A percentile compares a stretch with the other conserved stretches of the same genome.
These are phyloP conservation scores for Colletotrichum sp. DNA, from an alignment of 2,329 filamentous ascomycete genomes.

Conservation along the genomic window DNA sequence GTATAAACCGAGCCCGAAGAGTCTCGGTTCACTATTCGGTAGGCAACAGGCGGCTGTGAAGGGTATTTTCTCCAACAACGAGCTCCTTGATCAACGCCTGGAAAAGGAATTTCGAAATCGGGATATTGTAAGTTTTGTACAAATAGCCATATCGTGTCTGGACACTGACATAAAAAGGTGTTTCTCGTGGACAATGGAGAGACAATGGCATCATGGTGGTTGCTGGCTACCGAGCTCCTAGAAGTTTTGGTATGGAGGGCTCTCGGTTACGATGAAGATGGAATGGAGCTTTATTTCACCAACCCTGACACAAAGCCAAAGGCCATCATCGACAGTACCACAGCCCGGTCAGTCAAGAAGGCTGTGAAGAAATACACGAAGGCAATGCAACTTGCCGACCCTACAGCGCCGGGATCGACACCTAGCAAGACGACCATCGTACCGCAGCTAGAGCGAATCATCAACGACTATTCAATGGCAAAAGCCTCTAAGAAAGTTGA, in stretches of 20 bases:
- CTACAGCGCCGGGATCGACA: neutral
- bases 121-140: conserved; percentile 20
- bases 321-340: too few species aligned
- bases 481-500: neutral
- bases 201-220: conserved; percentile 28
- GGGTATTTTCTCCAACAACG: neutral
- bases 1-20: neutral
- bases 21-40: neutral
- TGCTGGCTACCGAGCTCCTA: conserved; percentile 25
- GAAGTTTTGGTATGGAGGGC: conserved; percentile 28
- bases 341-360: neutral
- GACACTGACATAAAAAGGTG: too few species aligned
- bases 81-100: neutral
- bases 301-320: neutral
- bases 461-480: neutral
- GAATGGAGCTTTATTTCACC: conserved; percentile 27
- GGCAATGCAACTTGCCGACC: neutral
- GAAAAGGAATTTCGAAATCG: neutral
- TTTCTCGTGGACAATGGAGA: conserved; percentile 28
- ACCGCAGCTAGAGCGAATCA: neutral
- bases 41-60: neutral
- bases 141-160: too few species aligned
- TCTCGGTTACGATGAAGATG: conserved; percentile 30
- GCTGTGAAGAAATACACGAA: neutral
- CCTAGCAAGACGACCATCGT: neutral